Evolutionary conservation across 108 stramenopile genomes (phyloP).

Genomic region (Discostella pseudostelligera): DNA sequence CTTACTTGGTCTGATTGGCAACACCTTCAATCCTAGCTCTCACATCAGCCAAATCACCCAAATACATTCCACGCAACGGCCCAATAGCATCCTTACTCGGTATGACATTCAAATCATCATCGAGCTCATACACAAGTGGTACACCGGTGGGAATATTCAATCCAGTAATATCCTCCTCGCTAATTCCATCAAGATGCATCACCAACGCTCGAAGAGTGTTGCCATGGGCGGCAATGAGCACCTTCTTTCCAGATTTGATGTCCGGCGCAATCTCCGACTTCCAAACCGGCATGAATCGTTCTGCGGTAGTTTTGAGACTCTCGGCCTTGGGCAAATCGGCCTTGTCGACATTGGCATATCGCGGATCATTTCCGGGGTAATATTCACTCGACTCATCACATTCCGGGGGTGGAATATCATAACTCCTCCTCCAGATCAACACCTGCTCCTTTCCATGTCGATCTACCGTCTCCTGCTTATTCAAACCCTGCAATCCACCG

Average conservation of each 20-base stretch:
- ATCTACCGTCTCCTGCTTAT: constrained; percentile 97
- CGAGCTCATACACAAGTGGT: constrained; percentile 92
- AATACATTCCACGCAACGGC: constrained; percentile 81
- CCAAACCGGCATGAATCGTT: constrained; percentile 95
- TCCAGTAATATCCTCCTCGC: constrained; percentile 88
- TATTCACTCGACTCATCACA: constrained; percentile 69
- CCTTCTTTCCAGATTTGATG: constrained; percentile 90
- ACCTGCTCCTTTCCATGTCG: constrained; percentile 97
- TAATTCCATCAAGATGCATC: constrained; percentile 96
- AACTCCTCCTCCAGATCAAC: constrained; percentile 90
- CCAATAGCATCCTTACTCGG: constrained; percentile 83
- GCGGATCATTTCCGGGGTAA: constrained; percentile 89
- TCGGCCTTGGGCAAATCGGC: constrained; percentile 81
- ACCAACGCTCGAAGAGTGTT: constrained; percentile 98
- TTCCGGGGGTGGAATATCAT: constrained; percentile 94
- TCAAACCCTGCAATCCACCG: constrained; percentile 89
- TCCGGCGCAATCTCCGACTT: constrained; percentile 82
- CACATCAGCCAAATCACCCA: constrained; percentile 89
- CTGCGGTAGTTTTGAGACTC: constrained; percentile 86
- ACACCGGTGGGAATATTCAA: constrained; percentile 98
- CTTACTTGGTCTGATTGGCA: constrained; percentile 89
- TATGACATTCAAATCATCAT: constrained; percentile 91
- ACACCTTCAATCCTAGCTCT: constrained; percentile 89
- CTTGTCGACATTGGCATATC: constrained; percentile 75
- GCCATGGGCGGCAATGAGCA: constrained; percentile 98